Base-by-base conservation (phyloP, 306 rosid genomes). In the Quercus ilex region DNA sequence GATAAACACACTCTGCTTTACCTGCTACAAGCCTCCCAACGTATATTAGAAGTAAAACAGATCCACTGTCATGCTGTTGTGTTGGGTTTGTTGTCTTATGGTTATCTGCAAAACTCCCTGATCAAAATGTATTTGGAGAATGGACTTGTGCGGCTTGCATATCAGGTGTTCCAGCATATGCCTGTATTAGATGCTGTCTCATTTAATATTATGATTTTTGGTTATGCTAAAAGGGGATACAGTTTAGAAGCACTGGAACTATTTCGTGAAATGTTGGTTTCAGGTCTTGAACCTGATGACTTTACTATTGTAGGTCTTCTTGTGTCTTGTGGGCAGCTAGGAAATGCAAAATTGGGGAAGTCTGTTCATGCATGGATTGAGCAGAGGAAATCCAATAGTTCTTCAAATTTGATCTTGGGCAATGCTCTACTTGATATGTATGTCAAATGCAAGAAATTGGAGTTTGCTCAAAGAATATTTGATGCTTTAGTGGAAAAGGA, bases 351-450 rank as follows among this genome's bases (percentile, higher is more conserved):
- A 62, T 72, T 90, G 46, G 93, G 90, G 64, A 90, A 82, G 76
- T 89, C 93, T 80, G 83, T 85, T 72, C 93, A 90, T 84, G 85
- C 83, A 51, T 83, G 91, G 93, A 84, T 85, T 71, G 83, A 82
- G 79, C 82, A 82, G 77, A 85, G 83, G 69, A 81, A 87, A 69
- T 63, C 21, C 64, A 64, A 58, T 52, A 74, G 78, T 64, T 80
- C 80, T 86, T 83, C 84, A 73, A 85, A 87, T 69, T 75, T 87
- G 85, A 84, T 90, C 14, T 80, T 90, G 80, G 69, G 75, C 20
- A 90, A 90, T 80, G 87, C 93, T 33, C 90, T 90, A 78, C 77
- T 90, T 62, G 91, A 85, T 38, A 85, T 87, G 91, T 87, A 90
- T 69, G 82, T 84, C 75, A 90, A 87, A 57, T 84, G 85, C 76